Evolutionary conservation across 1,284 basidiomycete species (phyloP), one percentile per base, ranked within the genome.

Genomic region (Cutaneotrichosporon sp.): DNA sequence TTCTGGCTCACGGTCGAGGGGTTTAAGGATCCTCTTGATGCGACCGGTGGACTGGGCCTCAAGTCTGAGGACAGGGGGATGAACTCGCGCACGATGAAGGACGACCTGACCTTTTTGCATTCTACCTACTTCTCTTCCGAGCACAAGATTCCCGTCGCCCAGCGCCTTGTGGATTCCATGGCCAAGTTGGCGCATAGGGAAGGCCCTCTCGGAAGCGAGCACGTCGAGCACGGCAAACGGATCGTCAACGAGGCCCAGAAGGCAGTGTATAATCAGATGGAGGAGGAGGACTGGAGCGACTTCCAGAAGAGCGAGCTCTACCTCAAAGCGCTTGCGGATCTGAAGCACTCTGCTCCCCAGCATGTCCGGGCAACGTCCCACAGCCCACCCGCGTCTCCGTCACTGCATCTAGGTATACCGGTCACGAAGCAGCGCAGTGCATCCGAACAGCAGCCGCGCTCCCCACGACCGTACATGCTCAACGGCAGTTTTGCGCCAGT

Each of bases 1-100:
- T 98, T 97, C 75, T 97, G 94, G 94, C 79, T 97, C 3, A 89
- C 90, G 0, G 89, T 97, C 1, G 91, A 97, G 72, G 90, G 89
- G 46, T 93, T 97, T 80, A 97, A 97, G 75, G 90, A 94, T 62
- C 94, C 94, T 0, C 78, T 98, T 17, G 93, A 97, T 69, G 82
- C 82, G 2, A 79, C 86, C 5, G 86, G 88, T 5, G 50, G 29
- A 8, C 31, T 43, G 2, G 48, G 22, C 4, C 47, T 57, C 3
- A 49, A 54, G n/a, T 43, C 37, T 2, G 46, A 44, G 19, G 24
- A 44, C 39, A 11, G 38, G 24, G 9, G 44, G n/a, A 37, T 38
- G 41, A 48, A 26, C 53, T 44, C 49, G 37, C 37, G 27, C 3
- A 70, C 68, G 1, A 55, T 63, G 10, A 47, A 46, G 59, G 91